These are phyloP conservation scores for Sporopachydermia quercuum DNA, from an alignment of 805 yeast species.

Conservation along the genomic window DNA sequence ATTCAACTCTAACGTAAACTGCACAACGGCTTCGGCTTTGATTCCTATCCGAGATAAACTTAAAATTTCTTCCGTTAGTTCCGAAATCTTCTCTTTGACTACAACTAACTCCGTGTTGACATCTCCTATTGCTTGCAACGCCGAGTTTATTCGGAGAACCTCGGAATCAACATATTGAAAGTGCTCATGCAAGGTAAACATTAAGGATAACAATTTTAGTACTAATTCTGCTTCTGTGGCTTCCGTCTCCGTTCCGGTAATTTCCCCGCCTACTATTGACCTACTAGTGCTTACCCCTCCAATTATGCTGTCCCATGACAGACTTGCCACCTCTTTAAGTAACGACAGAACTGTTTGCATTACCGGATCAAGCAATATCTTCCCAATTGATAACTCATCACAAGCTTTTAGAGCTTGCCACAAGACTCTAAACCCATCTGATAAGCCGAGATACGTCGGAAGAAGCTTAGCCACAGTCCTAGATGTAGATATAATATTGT, in stretches of 20 bases:
- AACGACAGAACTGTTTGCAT: background rate
- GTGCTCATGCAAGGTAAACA: conserved; percentile 14
- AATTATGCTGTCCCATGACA: background rate
- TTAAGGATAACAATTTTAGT: background rate
- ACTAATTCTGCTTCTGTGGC: background rate
- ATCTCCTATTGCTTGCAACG: background rate
- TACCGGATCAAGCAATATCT: background rate
- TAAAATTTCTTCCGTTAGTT: background rate
- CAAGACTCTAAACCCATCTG: conserved; percentile 34
- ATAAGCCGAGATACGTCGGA: conserved; percentile 25
- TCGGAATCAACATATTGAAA: conserved; percentile 21
- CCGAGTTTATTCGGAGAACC: conserved; percentile 19
- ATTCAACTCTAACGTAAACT: background rate
- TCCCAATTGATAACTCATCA: conserved; percentile 18
- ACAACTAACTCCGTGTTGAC: background rate
- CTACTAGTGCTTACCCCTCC: background rate
- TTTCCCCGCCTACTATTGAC: too few relatives aligned
- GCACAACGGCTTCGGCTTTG: background rate
- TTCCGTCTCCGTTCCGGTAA: background rate
- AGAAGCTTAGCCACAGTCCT: conserved; percentile 35
- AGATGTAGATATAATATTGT: conserved; percentile 29
- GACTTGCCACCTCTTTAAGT: background rate
- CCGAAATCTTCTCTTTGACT: background rate
- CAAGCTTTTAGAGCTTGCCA: conserved; percentile 17
- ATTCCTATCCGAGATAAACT: background rate